These are phyloP conservation scores for Sarocladium oryzae DNA, from an alignment of 2,329 filamentous ascomycete genomes.

Conservation along the genomic window DNA sequence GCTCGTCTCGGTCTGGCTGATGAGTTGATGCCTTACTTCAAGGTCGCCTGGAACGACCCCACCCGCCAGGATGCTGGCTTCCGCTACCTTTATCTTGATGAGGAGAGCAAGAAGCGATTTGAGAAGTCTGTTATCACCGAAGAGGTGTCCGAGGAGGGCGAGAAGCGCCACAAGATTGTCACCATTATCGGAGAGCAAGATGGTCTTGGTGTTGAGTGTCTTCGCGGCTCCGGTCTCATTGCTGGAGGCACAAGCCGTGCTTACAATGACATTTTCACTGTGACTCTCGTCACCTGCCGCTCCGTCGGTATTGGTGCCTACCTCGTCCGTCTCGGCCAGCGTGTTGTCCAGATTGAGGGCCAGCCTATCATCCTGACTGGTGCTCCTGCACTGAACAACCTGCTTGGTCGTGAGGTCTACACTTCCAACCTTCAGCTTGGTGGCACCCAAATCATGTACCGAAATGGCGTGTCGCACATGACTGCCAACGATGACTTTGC, in stretches of 20 bases:
- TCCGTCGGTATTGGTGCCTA: constrained; percentile 99
- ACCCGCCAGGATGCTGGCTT: constrained; percentile 80
- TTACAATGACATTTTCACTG: constrained; percentile 98
- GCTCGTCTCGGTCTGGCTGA: constrained; percentile 94
- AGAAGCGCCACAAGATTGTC: constrained; percentile 88
- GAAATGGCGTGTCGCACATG: constrained; percentile 99
- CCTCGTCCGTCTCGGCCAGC: constrained; percentile 94
- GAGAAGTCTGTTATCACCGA: constrained; percentile 73
- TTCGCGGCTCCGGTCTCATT: constrained; percentile 95
- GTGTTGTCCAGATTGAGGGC: constrained; percentile 97
- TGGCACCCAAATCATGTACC: constrained; percentile 99
- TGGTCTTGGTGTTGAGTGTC: constrained; percentile 93
- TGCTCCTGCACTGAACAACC: constrained; percentile 95
- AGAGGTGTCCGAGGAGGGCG: constrained; percentile 75
- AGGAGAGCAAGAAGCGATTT: constrained; percentile 79
- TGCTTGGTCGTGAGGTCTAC: constrained; percentile 96
- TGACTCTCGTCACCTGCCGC: constrained; percentile 94
- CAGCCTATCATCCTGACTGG: constrained; percentile 98
- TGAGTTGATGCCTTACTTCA: constrained; percentile 95
- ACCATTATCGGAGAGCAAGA: constrained; percentile 92
- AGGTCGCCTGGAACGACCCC: constrained; percentile 89
- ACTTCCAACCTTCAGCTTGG: constrained; percentile 98
- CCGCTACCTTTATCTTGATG: constrained; percentile 92
- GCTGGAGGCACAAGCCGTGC: constrained; percentile 94
- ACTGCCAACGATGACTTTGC: constrained; percentile 96